These are phyloP conservation scores for Suhomyces chickasaworum DNA, from an alignment of 1,139 yeast species.

Conservation along the genomic window DNA sequence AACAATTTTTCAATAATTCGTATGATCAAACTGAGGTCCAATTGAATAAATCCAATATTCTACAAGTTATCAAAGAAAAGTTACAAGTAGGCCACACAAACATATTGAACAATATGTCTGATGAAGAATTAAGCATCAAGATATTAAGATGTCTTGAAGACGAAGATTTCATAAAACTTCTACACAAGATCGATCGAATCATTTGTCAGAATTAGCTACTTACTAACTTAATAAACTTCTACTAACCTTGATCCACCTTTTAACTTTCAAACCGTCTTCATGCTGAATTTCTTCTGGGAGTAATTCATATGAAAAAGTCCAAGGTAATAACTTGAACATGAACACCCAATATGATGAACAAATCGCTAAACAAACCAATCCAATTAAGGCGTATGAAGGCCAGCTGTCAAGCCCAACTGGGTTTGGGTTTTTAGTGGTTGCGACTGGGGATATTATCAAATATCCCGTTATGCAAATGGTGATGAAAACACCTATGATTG, in stretches of 20 bases:
- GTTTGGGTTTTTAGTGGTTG: constrained; percentile 40
- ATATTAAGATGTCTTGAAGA: constrained; percentile 13
- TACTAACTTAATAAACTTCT: constrained; percentile 4
- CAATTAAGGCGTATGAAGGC: constrained; percentile 55
- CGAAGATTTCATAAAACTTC: constrained; percentile 14
- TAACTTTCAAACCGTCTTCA: constrained; percentile 57
- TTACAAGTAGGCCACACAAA: neutral
- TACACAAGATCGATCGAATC: constrained; percentile 15
- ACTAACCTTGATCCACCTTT: constrained; percentile 49
- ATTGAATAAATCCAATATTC: neutral
- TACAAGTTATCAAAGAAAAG: neutral
- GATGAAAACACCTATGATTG: constrained; percentile 45
- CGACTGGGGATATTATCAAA: constrained; percentile 50
- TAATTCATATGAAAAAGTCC: constrained; percentile 44
- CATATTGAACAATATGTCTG: neutral
- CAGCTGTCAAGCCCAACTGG: constrained; percentile 46
- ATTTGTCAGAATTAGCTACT: neutral
- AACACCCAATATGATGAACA: constrained; percentile 53
- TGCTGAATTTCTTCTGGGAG: constrained; percentile 39
- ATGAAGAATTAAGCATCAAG: constrained; percentile 6
- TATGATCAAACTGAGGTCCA: neutral
- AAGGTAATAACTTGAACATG: constrained; percentile 49
- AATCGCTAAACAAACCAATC: constrained; percentile 28
- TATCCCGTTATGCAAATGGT: constrained; percentile 43
- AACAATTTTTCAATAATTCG: no score